Evolutionary conservation across 2,329 filamentous ascomycete species (phyloP).

Genomic region (Colletotrichum gloeosporioides): DNA sequence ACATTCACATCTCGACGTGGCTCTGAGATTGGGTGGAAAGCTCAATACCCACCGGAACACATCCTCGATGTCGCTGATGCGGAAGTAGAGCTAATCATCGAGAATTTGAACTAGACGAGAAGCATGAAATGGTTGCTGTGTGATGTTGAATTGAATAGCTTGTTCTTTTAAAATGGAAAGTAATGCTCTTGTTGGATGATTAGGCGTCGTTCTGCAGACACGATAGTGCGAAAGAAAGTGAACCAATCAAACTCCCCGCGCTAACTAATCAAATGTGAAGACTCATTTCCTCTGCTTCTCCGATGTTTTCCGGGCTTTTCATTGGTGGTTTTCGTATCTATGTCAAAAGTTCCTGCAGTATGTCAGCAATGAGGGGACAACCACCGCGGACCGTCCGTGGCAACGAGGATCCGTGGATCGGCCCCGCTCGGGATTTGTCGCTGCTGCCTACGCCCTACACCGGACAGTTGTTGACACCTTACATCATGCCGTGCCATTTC

Average conservation of each 20-base stretch:
- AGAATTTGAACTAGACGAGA: neutral
- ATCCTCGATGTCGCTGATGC: conserved; percentile 49
- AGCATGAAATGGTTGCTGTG: accelerated
- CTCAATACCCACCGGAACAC: conserved; percentile 46
- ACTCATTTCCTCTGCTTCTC: neutral
- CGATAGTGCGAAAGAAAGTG: neutral
- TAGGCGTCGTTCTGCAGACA: accelerated
- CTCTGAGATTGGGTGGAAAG: conserved; percentile 49
- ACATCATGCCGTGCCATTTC: neutral
- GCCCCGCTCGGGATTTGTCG: neutral
- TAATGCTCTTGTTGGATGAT: neutral
- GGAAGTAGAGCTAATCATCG: conserved; percentile 46
- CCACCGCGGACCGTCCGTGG: neutral
- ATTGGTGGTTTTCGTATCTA: neutral
- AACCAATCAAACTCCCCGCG: neutral
- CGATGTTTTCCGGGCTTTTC: neutral
- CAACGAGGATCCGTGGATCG: neutral
- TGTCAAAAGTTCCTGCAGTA: neutral
- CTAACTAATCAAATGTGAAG: accelerated
- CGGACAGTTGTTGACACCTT: neutral
- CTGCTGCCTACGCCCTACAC: neutral
- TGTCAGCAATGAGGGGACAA: neutral
- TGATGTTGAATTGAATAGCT: accelerated
- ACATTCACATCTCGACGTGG: conserved; percentile 45
- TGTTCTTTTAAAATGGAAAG: neutral